These are phyloP conservation scores for Sindora glabra DNA, from an alignment of 306 rosid species.

Conservation along the genomic window DNA sequence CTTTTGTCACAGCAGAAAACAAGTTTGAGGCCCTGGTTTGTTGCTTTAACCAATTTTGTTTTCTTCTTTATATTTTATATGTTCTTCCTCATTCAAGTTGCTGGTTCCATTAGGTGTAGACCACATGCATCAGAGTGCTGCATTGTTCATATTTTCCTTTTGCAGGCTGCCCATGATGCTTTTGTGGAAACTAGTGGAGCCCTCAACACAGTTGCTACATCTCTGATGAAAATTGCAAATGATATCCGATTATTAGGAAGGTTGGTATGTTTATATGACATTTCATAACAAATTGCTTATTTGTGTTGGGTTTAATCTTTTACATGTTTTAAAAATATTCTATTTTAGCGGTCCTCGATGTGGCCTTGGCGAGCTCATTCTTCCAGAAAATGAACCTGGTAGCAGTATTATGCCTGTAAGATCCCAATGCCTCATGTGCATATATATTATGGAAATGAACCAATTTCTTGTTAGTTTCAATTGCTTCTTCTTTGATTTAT, in stretches of 20 bases:
- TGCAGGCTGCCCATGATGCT: conserved; percentile 98
- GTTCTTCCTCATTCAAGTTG: conserved; percentile 5
- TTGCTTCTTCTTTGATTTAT: conserved; percentile 4
- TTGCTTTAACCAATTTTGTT: conserved; percentile 11
- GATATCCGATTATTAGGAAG: conserved; percentile 94
- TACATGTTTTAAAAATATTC: conserved; percentile 16
- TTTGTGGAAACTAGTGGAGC: conserved; percentile 92
- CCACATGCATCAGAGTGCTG: conserved; percentile 1
- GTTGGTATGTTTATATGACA: conserved; percentile 27
- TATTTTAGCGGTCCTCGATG: conserved; percentile 89
- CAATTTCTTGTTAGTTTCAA: neutral
- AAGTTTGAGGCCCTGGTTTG: conserved; percentile 99
- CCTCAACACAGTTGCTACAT: conserved; percentile 76
- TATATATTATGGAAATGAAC: neutral
- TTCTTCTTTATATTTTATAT: neutral
- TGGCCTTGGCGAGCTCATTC: conserved; percentile 98
- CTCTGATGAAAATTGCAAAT: conserved; percentile 91
- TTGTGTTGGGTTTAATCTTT: neutral
- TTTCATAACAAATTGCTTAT: neutral
- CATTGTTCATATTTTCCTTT: conserved; percentile 18
- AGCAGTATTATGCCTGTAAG: conserved; percentile 99
- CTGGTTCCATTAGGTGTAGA: conserved; percentile 9
- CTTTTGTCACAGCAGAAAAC: conserved; percentile 92
- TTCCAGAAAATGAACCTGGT: conserved; percentile 98
- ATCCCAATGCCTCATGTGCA: conserved; percentile 9